These are phyloP conservation scores for Parachlorella kessleri DNA, from an alignment of 139 green algal species.

Conservation along the genomic window DNA sequence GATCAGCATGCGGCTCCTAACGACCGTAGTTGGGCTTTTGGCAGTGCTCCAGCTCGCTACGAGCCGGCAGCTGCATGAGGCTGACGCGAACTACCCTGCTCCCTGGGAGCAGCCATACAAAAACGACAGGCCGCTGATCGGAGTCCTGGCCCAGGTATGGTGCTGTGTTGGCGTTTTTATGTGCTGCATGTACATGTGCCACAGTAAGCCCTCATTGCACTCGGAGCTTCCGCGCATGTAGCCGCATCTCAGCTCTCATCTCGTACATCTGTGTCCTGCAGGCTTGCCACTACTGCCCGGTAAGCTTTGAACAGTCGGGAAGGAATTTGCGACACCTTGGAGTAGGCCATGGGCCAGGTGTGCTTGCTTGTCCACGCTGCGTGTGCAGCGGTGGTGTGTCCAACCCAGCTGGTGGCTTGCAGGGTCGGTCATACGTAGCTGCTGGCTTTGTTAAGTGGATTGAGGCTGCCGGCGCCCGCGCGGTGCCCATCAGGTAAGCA, in stretches of 20 bases:
- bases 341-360: not conserved
- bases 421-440: slow-evolving; percentile 53
- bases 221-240: not conserved
- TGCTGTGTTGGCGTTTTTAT: not conserved
- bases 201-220: not conserved
- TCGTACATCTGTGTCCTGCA: not conserved
- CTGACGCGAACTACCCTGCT: no score
- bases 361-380: not conserved
- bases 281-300: slow-evolving; percentile 73
- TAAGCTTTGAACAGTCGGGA: slow-evolving; percentile 54
- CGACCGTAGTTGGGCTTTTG: no score
- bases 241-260: not conserved
- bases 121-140: slow-evolving; percentile 66
- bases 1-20: no score
- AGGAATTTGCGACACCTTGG: not conserved
- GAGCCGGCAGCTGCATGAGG: no score
- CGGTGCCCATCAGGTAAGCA: slow-evolving; percentile 63
- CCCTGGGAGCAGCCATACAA: slow-evolving; percentile 12
- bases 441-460: slow-evolving; percentile 80
- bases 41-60: no score
- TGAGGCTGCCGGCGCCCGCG: slow-evolving; percentile 61
- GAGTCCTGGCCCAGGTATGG: slow-evolving; percentile 60
- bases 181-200: not conserved
- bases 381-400: not conserved
- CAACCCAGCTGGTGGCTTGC: not conserved